Percentiles rank a stretch among this genome's conserved stretches.
Evolutionary conservation across 805 yeast species (phyloP).

Genomic region (Kodamaea kaohsiungensis): DNA sequence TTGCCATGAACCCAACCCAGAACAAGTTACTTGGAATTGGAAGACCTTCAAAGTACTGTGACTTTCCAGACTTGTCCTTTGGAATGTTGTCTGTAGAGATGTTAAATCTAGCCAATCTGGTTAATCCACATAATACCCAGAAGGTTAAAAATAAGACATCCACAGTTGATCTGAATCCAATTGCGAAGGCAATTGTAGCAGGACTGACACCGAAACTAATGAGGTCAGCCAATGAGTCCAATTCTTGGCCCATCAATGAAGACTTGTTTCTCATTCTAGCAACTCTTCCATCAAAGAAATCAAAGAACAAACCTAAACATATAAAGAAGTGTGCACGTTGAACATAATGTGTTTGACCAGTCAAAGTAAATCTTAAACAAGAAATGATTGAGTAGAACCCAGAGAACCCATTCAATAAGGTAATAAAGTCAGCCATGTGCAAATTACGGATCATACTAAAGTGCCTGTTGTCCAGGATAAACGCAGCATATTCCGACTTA

Average conservation of each 20-base stretch:
- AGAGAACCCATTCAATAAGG: constrained; percentile 88
- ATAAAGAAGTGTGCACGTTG: constrained; percentile 90
- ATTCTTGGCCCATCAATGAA: constrained; percentile 94
- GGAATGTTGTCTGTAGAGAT: constrained; percentile 93
- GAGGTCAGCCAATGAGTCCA: constrained; percentile 94
- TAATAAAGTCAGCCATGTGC: constrained; percentile 95
- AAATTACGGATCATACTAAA: constrained; percentile 82
- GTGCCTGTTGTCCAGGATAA: constrained; percentile 81
- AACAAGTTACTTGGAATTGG: constrained; percentile 90
- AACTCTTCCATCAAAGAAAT: constrained; percentile 95
- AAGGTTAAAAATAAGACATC: constrained; percentile 76
- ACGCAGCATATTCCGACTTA: constrained; percentile 71
- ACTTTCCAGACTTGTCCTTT: constrained; percentile 83
- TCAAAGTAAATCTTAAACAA: constrained; percentile 76
- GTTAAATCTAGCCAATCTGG: constrained; percentile 92
- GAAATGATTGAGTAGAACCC: constrained; percentile 91
- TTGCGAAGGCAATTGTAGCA: constrained; percentile 85
- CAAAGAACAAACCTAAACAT: constrained; percentile 90
- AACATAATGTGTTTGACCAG: constrained; percentile 66
- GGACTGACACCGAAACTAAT: constrained; percentile 96
- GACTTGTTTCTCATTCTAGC: constrained; percentile 93
- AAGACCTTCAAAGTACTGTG: constrained; percentile 91
- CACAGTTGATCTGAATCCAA: constrained; percentile 82
- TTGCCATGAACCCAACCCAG: constrained; percentile 73
- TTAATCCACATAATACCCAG: constrained; percentile 91